Base-by-base conservation (phyloP, 208 protist genomes). In the Leptomonas seymouri region DNA sequence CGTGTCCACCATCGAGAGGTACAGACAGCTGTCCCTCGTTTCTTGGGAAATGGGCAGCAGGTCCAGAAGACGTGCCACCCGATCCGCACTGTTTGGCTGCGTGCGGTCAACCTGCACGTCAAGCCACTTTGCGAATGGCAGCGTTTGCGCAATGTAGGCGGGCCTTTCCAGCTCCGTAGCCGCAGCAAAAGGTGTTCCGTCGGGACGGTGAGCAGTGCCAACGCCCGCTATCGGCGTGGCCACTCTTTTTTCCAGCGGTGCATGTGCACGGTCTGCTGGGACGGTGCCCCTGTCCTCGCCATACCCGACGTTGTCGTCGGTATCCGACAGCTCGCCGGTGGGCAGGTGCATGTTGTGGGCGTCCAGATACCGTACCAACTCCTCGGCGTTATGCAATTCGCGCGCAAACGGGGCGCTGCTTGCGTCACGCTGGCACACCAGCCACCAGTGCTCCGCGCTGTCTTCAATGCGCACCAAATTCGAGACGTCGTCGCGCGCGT, bases 81-180 rank as follows among this genome's bases (percentile, higher is more conserved):
- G 65, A 25, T 72, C 46, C 36, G 49, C 72, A 25, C 74, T 77
- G 41, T 39, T 42, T 3, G 77, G 65, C 25, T 82, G 65, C 46
- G 55, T 31, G 28, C 79, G 74, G 30, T 80, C 77, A 15, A 80
- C 68, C 74, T 96, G 91, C 25, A 96, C 82, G 49, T 96, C 91
- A 23, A 96, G 77, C 88, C 91, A 96, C 67, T 88, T 90, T 0
- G 86, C 61, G 1, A 72, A 66, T 0, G 83, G 84, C 65, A 78
- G 61, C 49, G 48, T 27, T 31, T 30, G 20, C 20, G 11, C 36
- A 11, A 16, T 21, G 15, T 2, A 25, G 20, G 46, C 6, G 14
- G 46, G 25, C 27, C 11, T 41, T n/a, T n/a, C n/a, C n/a, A n/a
- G n/a, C 20, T 57, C 48, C 48, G 14, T 48, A 5, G 44, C 45